A percentile compares a stretch with the other conserved stretches of the same genome.
These are phyloP conservation scores for Fusarium sp. DNA, from an alignment of 2,329 filamentous ascomycete genomes.

Conservation along the genomic window DNA sequence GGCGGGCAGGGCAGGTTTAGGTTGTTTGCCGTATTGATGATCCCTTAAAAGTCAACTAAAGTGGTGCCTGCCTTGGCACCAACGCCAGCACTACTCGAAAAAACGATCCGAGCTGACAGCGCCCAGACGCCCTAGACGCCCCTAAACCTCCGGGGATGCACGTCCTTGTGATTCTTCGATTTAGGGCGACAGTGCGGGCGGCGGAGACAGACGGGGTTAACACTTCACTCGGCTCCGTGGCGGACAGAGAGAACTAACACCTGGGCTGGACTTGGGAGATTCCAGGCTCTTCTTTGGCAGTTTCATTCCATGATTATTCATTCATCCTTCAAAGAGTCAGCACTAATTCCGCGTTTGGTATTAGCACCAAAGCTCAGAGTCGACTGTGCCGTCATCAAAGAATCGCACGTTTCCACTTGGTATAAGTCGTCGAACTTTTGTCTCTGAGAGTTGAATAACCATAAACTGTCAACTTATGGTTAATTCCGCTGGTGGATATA, in stretches of 20 bases:
- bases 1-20: not conserved
- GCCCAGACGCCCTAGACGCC: not conserved
- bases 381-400: slow-evolving; percentile 33
- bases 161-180: slow-evolving; percentile 2
- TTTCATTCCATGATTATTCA: slow-evolving; percentile 22
- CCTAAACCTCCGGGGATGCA: slow-evolving; percentile 22
- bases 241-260: not conserved
- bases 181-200: slow-evolving; percentile 13
- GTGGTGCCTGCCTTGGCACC: slow-evolving; percentile 28
- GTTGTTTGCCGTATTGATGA: slow-evolving; percentile 27
- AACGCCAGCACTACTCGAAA: slow-evolving; percentile 7
- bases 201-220: slow-evolving; percentile 3
- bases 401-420: slow-evolving; percentile 11
- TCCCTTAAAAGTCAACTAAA: slow-evolving; percentile 7
- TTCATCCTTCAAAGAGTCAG: slow-evolving; percentile 22
- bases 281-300: slow-evolving; percentile 11
- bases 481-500: not conserved
- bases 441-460: slow-evolving; percentile 12
- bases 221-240: not conserved
- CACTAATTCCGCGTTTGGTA: slow-evolving; percentile 27
- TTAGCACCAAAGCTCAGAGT: slow-evolving; percentile 5
- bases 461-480: slow-evolving; percentile 19
- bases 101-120: slow-evolving; percentile 23
- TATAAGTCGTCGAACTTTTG: not conserved
- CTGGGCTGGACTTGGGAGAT: not conserved